Base-by-base conservation (phyloP, 2,329 filamentous ascomycete genomes). In the Exserohilum rostratum region DNA sequence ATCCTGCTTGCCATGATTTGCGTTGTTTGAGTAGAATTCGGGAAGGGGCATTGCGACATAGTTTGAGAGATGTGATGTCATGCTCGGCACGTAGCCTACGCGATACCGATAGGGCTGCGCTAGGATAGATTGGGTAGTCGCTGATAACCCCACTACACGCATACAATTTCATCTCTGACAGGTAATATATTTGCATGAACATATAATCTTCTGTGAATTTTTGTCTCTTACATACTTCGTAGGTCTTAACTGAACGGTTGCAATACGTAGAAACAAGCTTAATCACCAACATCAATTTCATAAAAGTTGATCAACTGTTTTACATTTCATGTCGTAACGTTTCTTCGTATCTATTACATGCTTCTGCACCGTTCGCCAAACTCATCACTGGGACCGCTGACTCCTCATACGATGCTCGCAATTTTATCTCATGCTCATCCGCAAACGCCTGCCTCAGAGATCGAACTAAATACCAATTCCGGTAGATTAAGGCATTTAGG, bases 401-500 rank as follows among this genome's bases (percentile, higher is more conserved):
- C 6, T 55, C 31, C 30, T 56, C 50, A 51, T 22, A 29, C 11
- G 20, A 43, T 31, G 39, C n/a, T 40, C n/a, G 15, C 27, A 39
- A 18, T 30, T 17, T 27, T 29, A 11, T 39, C 20, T 42, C 51
- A 58, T 46, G 25, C 35, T 5, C 40, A 47, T 37, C 47, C 54
- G 39, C 54, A 58, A 62, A 67, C 61, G 57, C 65, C 65, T 33
- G 39, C 50, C 33, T 35, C 13, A n/a, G 25, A 25, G 35, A 35
- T 51, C 31, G 46, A 44, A n/a, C 12, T 33, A 22, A 12, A n/a
- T 18, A 9, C 9, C 27, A 6, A 27, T 15, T 22, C 6, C 2
- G 3, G 9, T 44, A 6, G 29, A 35, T 11, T 9, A 33, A 15
- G 31, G n/a, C 25, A 48, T 60, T 59, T 90, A 96, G 78, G 93